phyloP scores from a whole-genome alignment of 257 asterid species.

The Solanum sejunctum region DNA sequence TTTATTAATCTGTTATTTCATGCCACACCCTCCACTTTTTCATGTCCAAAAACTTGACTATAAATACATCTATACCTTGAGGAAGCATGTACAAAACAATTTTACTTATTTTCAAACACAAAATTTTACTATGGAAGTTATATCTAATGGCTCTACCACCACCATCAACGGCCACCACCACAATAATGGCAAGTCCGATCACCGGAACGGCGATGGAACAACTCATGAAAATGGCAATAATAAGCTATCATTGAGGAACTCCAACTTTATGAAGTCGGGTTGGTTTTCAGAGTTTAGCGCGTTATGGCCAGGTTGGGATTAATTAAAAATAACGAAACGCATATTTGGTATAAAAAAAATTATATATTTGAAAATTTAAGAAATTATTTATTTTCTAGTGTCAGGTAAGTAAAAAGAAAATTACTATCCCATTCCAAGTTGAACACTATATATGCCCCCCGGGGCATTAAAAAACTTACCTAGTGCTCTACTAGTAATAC shows the following conservation, averaged over 20 bases:
- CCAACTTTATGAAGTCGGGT: not conserved
- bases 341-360: too few relatives aligned
- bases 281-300: constrained; percentile 3
- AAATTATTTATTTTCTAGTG: too few relatives aligned
- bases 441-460: not conserved
- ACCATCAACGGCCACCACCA: not conserved
- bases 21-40: not conserved
- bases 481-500: not conserved
- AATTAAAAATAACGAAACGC: not conserved
- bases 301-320: not conserved
- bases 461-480: too few relatives aligned
- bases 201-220: not conserved
- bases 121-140: not conserved
- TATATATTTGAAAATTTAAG: too few relatives aligned
- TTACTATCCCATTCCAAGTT: too few relatives aligned
- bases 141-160: not conserved
- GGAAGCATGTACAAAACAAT: not conserved
- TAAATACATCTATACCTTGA: not conserved
- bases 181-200: not conserved
- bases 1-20: too few relatives aligned
- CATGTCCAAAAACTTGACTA: not conserved
- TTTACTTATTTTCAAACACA: not conserved
- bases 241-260: not conserved
- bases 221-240: not conserved
- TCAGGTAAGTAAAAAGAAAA: too few relatives aligned